Evolutionary conservation across 768 basidiomycete species (phyloP).

Genomic region (Tricholoma hemisulphureum): DNA sequence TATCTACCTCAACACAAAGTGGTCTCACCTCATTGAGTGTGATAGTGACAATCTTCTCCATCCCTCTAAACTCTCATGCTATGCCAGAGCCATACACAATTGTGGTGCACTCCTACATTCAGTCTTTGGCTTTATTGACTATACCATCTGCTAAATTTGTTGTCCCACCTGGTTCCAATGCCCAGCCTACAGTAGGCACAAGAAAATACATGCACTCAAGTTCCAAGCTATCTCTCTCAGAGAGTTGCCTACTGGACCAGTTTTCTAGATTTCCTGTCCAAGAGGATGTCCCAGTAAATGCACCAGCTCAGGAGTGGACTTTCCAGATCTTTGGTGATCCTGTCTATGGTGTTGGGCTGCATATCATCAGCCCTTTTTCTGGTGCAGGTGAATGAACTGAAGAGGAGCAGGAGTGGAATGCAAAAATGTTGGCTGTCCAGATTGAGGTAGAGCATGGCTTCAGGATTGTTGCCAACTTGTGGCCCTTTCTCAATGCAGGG

Average conservation of each 20-base stretch:
- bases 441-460: conserved; percentile 31
- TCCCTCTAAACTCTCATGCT: not conserved
- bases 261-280: no score
- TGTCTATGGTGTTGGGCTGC: conserved; percentile 19
- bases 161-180: not conserved
- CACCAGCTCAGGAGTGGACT: not conserved
- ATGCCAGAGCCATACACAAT: not conserved
- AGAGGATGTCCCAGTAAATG: not conserved
- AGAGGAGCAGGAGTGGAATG: conserved; percentile 24
- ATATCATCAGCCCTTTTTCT: conserved; percentile 20
- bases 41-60: not conserved
- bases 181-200: not conserved
- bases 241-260: no score
- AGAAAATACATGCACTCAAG: not conserved
- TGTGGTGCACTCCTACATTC: not conserved
- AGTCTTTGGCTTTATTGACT: not conserved
- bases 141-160: not conserved
- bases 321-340: conserved; percentile 28
- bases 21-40: not conserved
- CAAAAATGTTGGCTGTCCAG: conserved; percentile 18
- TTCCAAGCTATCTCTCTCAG: not conserved
- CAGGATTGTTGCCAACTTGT: conserved; percentile 14
- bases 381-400: conserved; percentile 13
- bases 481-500: conserved; percentile 24
- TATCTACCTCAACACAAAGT: not conserved